These are phyloP conservation scores for Dissophora globulifera DNA, from an alignment of 192 early-diverging fungal genomes.

Conservation along the genomic window DNA sequence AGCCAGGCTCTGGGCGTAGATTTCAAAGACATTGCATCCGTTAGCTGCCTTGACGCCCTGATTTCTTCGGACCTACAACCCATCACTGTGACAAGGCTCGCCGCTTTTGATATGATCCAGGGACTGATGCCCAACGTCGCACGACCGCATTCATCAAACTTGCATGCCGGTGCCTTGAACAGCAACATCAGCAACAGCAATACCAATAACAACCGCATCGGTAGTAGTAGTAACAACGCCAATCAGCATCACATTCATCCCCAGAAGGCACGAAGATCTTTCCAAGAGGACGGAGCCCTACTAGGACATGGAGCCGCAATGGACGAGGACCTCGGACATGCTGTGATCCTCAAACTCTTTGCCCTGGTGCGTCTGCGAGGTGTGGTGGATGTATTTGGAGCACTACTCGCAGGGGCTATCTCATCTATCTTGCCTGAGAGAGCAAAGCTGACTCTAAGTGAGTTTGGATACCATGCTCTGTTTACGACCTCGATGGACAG, in stretches of 20 bases:
- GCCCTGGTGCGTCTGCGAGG: slow-evolving; percentile 26
- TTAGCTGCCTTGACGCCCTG: slow-evolving; percentile 27
- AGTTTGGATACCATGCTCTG: slow-evolving; percentile 49
- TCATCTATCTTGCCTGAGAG: slow-evolving; percentile 31
- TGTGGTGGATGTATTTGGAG: slow-evolving; percentile 42
- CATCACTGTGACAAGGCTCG: slow-evolving; percentile 26
- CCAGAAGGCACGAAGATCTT: not conserved
- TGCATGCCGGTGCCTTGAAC: too few species aligned
- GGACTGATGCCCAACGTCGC: slow-evolving; percentile 22
- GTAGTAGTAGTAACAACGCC: not conserved
- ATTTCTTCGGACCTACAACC: slow-evolving; percentile 28
- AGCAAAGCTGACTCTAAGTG: slow-evolving; percentile 37
- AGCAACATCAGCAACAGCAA: not conserved
- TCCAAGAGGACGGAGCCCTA: not conserved
- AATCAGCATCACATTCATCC: too few species aligned
- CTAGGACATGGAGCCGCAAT: not conserved
- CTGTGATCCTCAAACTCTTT: slow-evolving; percentile 32
- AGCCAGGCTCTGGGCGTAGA: slow-evolving; percentile 21
- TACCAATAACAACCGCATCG: slow-evolving; percentile 8
- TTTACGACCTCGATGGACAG: slow-evolving; percentile 50
- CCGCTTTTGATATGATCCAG: slow-evolving; percentile 44
- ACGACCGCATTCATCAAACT: too few species aligned
- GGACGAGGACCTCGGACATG: slow-evolving; percentile 31
- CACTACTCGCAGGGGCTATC: slow-evolving; percentile 33
- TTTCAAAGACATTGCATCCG: slow-evolving; percentile 23